Conservation (phyloP, 2,329 filamentous ascomycete species). For the Chaetomium olivaceum region DNA sequence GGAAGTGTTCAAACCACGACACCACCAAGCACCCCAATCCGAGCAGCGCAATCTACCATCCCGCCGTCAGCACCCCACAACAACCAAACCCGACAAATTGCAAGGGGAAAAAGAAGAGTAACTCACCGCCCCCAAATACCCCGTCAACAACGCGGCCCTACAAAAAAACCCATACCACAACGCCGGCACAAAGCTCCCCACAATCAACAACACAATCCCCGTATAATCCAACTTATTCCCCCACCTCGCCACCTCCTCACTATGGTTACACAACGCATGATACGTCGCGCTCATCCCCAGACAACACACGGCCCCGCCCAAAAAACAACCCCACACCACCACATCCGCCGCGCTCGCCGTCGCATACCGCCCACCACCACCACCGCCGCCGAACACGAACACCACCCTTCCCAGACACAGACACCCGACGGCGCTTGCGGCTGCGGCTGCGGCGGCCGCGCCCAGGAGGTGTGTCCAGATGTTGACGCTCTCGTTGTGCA, state of each 20-base stretch:
- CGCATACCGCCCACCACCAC: constrained; percentile 66
- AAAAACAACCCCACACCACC: constrained; percentile 76
- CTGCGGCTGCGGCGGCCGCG: constrained; percentile 48
- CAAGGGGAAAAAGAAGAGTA: background rate
- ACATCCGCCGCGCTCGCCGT: constrained; percentile 64
- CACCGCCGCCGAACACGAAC: too few species aligned
- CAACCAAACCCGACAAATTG: background rate
- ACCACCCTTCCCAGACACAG: constrained; percentile 58
- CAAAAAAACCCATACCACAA: constrained; percentile 86
- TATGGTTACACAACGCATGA: constrained; percentile 85
- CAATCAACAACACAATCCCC: constrained; percentile 88
- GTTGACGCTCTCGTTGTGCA: constrained; percentile 65
- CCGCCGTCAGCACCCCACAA: background rate
- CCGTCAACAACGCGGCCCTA: constrained; percentile 60
- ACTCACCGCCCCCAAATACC: constrained; percentile 75
- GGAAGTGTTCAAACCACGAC: constrained; percentile 78
- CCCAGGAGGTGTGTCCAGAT: constrained; percentile 68
- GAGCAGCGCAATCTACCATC: constrained; percentile 69
- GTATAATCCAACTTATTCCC: constrained; percentile 95
- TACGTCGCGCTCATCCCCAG: constrained; percentile 82
- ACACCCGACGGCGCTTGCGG: constrained; percentile 49
- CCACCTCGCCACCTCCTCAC: constrained; percentile 71
- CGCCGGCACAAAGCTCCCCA: constrained; percentile 86
- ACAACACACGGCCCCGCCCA: constrained; percentile 70
- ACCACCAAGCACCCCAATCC: constrained; percentile 75